Conservation (phyloP, 805 yeast species). For the Komagataella populi region DNA sequence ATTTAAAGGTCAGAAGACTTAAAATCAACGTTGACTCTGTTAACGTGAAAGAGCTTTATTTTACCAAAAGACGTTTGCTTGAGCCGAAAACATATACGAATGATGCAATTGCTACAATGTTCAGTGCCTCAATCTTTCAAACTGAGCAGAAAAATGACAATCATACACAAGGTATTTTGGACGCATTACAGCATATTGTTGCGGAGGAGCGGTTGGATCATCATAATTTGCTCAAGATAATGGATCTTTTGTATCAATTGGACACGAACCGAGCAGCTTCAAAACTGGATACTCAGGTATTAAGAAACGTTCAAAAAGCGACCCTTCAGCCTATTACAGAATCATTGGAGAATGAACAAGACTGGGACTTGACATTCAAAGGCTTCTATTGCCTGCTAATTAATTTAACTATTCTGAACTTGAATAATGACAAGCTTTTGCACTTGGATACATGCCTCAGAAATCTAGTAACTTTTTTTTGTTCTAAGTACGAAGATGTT, state of each 20-base stretch:
- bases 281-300: neutral
- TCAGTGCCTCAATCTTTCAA: neutral
- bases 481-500: neutral
- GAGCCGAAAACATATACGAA: slow-evolving; percentile 1
- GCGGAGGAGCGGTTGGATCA: neutral
- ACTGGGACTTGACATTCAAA: neutral
- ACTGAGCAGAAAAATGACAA: neutral
- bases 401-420: neutral
- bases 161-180: neutral
- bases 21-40: slow-evolving; percentile 5
- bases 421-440: neutral
- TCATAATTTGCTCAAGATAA: too few species aligned
- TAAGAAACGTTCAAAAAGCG: neutral
- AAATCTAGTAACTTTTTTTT: neutral
- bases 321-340: neutral
- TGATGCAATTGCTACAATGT: neutral
- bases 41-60: slow-evolving; percentile 1
- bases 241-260: neutral
- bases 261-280: neutral
- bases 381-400: neutral
- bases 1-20: slow-evolving; percentile 14
- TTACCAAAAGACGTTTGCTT: neutral
- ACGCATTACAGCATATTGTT: neutral
- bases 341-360: neutral
- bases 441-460: neutral